phyloP scores from a whole-genome alignment of 768 basidiomycete species.

The Leccinum arenicola region DNA sequence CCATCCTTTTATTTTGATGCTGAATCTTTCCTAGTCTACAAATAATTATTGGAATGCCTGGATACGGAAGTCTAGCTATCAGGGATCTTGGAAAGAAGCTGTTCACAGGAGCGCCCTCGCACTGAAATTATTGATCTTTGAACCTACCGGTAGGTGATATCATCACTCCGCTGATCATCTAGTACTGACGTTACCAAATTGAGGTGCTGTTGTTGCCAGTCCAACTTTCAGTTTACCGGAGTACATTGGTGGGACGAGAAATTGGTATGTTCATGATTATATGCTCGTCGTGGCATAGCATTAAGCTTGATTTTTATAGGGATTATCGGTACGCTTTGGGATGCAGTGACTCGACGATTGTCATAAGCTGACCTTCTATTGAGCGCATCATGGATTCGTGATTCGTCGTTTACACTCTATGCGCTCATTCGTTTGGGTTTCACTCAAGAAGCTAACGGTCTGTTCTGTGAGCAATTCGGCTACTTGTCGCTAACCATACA shows the following conservation, averaged over 20 bases:
- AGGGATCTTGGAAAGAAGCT: constrained; percentile 93
- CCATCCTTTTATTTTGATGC: not conserved
- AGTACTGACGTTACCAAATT: constrained; percentile 1
- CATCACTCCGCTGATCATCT: not conserved
- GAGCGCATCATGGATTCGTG: constrained; percentile 90
- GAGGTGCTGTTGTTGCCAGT: constrained; percentile 89
- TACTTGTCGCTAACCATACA: not conserved
- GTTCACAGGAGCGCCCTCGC: constrained; percentile 93
- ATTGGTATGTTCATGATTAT: constrained; percentile 56
- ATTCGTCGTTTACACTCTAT: constrained; percentile 94
- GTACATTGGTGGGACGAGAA: constrained; percentile 84
- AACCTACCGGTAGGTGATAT: constrained; percentile 66
- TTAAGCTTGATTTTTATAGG: constrained; percentile 32
- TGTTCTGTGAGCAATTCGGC: constrained; percentile 11
- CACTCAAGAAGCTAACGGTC: constrained; percentile 87
- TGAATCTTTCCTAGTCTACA: constrained; percentile 48
- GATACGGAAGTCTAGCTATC: constrained; percentile 87
- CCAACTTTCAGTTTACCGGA: constrained; percentile 95
- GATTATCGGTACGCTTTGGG: constrained; percentile 54
- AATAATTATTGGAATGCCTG: constrained; percentile 84
- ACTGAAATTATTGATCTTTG: constrained; percentile 88
- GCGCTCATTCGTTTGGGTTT: constrained; percentile 92
- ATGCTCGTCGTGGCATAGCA: not conserved
- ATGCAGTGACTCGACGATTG: not conserved
- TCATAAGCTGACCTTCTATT: not conserved